Evolutionary conservation across 2,329 filamentous ascomycete genomes (phyloP), one percentile per base, ranked within the genome.

Genomic region (Hymenoscyphus repandus): DNA sequence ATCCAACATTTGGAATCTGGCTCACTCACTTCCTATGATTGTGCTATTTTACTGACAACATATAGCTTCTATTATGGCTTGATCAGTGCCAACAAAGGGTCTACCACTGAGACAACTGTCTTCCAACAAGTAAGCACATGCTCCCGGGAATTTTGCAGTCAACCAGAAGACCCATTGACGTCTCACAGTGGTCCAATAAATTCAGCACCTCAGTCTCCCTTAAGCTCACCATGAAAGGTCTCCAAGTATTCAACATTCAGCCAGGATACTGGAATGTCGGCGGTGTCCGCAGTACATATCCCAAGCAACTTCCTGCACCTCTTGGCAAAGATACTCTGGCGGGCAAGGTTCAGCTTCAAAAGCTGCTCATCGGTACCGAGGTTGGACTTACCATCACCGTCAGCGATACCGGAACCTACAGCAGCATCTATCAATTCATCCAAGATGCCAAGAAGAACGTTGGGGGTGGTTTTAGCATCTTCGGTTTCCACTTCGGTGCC

Each of bases 351-450:
- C 36, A 44, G 15, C 32, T 54, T 18, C 36, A 41, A 33, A 49
- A 46, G 17, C 27, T 54, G 2, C 47, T 54, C 30, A 32, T 54
- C 31, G 51, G 46, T 34, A 46, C 50, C 20, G 42, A 51, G 47
- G 44, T 54, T 30, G 47, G 47, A 12, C 47, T 54, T 15, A 54
- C 31, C n/a, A 54, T 54, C 27, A 54, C 47, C 5, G 47, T 54
- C 36, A 40, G 34, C 27, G 47, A 54, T 13, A 44, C 48, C 22
- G 44, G 31, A 6, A 47, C 31, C 18, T 54, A 49, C 37, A 44
- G 44, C 13, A 44, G 42, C 7, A 38, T 54, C 2, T 47, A 44
- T 38, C 34, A 44, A 2, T 50, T 54, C 22, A 15, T 54, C 6
- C 10, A 37, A 31, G 43, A 50, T n/a, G 47, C 48, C 6, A 47